Percentiles rank a stretch among this genome's conserved stretches.
These are phyloP conservation scores for Picea sitchensis DNA, from an alignment of 75 land plant genomes.

Conservation along the genomic window DNA sequence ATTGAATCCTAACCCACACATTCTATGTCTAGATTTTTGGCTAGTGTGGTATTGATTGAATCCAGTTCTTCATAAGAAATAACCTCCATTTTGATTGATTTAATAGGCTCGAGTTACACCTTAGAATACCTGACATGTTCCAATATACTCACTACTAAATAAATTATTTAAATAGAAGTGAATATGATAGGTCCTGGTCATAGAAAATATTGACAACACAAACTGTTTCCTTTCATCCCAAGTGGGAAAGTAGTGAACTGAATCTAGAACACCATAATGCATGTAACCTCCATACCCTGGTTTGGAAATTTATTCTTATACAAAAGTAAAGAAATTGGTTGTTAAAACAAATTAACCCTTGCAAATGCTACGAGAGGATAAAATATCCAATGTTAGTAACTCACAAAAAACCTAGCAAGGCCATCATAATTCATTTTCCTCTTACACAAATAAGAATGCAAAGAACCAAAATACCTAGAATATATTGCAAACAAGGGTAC, in stretches of 20 bases:
- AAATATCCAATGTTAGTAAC: constrained; percentile 37
- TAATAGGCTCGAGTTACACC: too few relatives aligned
- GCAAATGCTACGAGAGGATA: constrained; percentile 45
- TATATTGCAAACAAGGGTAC: constrained; percentile 71
- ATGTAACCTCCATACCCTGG: constrained; percentile 40
- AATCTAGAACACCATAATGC: constrained; percentile 52
- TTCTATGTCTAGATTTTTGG: too few relatives aligned
- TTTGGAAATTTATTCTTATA: constrained; percentile 35
- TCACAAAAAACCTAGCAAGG: constrained; percentile 28
- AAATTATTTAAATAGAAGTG: constrained; percentile 40
- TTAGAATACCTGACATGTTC: too few relatives aligned
- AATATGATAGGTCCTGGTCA: constrained; percentile 60
- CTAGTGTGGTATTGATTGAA: too few relatives aligned
- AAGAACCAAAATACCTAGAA: constrained; percentile 41
- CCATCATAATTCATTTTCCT: constrained; percentile 52
- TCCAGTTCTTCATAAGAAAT: too few relatives aligned
- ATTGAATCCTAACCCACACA: too few relatives aligned
- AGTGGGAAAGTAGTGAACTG: too few relatives aligned
- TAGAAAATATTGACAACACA: constrained; percentile 39
- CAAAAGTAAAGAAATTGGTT: constrained; percentile 42
- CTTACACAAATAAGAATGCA: constrained; percentile 51
- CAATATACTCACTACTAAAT: too few relatives aligned
- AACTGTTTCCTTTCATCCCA: constrained; percentile 19
- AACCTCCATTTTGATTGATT: too few relatives aligned
- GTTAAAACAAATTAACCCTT: constrained; percentile 49